Conservation (phyloP, 768 basidiomycete species). For the Pholiota microspora region DNA sequence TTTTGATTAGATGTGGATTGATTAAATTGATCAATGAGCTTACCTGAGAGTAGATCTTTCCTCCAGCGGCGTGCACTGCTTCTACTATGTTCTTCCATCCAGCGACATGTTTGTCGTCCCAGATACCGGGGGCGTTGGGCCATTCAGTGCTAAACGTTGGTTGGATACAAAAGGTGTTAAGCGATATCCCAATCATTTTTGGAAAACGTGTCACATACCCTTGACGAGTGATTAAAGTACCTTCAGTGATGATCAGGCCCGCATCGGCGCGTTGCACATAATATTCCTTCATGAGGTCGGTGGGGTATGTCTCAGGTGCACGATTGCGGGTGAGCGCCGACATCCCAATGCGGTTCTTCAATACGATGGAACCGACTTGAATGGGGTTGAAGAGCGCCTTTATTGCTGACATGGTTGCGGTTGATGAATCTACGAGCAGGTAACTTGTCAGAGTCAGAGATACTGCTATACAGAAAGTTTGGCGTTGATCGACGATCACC, state of each 20-base stretch:
- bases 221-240: conserved; percentile 30
- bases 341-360: conserved; percentile 39
- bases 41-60: conserved; percentile 35
- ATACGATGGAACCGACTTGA: conserved; percentile 30
- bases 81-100: conserved; percentile 39
- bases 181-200: background rate
- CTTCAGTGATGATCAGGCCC: conserved; percentile 32
- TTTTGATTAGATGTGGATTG: background rate
- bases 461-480: background rate
- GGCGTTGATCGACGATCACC: no score
- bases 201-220: conserved; percentile 16
- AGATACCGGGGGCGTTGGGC: conserved; percentile 37
- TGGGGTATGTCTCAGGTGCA: conserved; percentile 35
- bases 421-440: no score
- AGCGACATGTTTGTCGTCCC: conserved; percentile 32
- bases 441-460: background rate
- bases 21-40: background rate
- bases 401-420: conserved; percentile 1
- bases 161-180: background rate
- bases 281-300: conserved; percentile 32
- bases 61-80: conserved; percentile 38
- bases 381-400: conserved; percentile 30
- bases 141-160: conserved; percentile 29
- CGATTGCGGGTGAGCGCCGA: conserved; percentile 40
- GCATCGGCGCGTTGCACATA: conserved; percentile 31